Evolutionary conservation across 306 rosid genomes (phyloP), one percentile per base, ranked within the genome.

Genomic region (Cicer bijugum): DNA sequence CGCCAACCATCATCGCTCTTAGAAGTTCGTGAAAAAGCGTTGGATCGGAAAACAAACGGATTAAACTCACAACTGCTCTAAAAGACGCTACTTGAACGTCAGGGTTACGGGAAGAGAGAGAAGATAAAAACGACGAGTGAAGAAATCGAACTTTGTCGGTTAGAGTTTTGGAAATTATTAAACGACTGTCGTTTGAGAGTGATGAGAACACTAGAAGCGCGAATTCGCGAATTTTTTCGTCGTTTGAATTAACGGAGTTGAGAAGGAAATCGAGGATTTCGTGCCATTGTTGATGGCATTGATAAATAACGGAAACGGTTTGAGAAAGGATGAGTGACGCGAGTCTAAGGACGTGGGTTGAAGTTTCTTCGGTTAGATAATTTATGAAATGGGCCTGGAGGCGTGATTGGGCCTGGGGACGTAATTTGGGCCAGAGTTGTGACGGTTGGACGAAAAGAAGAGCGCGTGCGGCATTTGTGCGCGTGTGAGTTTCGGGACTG

Each of bases 1-100:
- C 71, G 8, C 50, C 79, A 12, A 81, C 71, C 88, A 84, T 81
- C 71, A 81, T 16, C n/a, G 77, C 82, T 28, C 88, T 63, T 9
- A 84, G n/a, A 23, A 78, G 67, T 7, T 81, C 83, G 62, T 84
- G 88, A 42, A 84, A 84, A 14, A 70, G 12, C 4, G 70, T 14
- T 6, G 69, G 68, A 2, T 84, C 82, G 1, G 79, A 66, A 66
- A 85, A 85, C 47, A 85, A 38, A 2, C 48, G 58, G 0, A 81
- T 17, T 6, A 75, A 11, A 7, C 40, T 75, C 12, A 75, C 77
- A 1, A 35, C 80, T 0, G 84, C 85, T 1, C 80, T 67, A 42
- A 81, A 71, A 0, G 85, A 23, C 6, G 83, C 71, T 0, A 71
- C 75, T 33, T 66, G 74, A 10, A 84, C 61, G 77, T 75, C 67